A percentile compares a stretch with the other conserved stretches of the same genome.
phyloP scores from a whole-genome alignment of 345 rosid species.

The Litchi chinensis region DNA sequence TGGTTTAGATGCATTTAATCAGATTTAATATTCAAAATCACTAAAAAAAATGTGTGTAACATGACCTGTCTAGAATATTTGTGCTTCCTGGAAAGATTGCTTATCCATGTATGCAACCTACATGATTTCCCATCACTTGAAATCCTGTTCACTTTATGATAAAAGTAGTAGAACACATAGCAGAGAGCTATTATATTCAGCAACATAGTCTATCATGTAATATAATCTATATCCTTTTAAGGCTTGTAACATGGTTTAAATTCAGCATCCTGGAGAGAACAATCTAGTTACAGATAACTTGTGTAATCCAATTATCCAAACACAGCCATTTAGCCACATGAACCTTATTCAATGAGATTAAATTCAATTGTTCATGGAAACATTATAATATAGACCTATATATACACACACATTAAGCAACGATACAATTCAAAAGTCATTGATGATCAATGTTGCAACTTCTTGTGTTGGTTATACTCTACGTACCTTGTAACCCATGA shows the following conservation, averaged over 20 bases:
- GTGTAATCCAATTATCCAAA: no score
- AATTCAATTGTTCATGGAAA: no score
- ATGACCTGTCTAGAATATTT: not conserved
- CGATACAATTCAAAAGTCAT: not conserved
- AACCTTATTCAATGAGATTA: not conserved
- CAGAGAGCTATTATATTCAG: no score
- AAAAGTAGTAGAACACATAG: not conserved
- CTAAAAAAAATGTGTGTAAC: not conserved
- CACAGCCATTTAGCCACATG: not conserved
- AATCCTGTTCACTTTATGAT: not conserved
- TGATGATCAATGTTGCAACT: not conserved
- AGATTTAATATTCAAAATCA: not conserved
- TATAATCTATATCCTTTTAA: not conserved
- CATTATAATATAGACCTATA: no score
- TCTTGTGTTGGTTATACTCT: conserved; percentile 24
- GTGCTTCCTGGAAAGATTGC: not conserved
- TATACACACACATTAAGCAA: no score
- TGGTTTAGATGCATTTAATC: not conserved
- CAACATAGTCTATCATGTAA: no score
- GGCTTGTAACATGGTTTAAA: no score
- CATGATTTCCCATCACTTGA: conserved; percentile 4
- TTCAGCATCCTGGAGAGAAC: no score
- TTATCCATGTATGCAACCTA: not conserved
- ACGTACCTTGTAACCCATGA: conserved; percentile 50
- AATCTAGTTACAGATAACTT: no score